These are phyloP conservation scores for Talaromyces rugulosus DNA, from an alignment of 2,329 filamentous ascomycete genomes.

Conservation along the genomic window DNA sequence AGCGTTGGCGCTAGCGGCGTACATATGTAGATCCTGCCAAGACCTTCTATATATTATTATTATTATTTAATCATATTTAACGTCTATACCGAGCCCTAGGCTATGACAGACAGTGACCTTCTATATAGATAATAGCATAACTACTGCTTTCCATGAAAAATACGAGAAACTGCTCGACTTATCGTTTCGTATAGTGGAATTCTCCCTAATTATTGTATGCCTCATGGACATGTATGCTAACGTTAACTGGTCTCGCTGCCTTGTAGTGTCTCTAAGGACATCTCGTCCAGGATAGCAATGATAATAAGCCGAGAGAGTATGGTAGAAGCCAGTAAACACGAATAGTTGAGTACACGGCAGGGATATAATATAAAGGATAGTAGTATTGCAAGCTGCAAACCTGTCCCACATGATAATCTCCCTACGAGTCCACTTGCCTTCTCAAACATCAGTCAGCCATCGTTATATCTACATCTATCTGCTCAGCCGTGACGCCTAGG, in stretches of 20 bases:
- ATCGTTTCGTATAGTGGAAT: neutral
- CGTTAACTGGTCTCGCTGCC: neutral
- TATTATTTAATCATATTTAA: too few species aligned
- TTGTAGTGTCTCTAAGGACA: neutral
- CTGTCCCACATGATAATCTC: neutral
- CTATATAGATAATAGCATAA: too few species aligned
- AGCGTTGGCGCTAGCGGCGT: neutral
- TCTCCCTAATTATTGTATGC: too few species aligned
- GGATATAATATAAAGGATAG: too few species aligned
- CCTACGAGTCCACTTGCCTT: neutral
- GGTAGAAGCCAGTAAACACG: too few species aligned
- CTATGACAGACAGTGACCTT: too few species aligned
- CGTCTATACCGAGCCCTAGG: too few species aligned
- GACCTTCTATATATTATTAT: neutral
- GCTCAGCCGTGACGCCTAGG: neutral
- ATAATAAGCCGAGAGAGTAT: neutral
- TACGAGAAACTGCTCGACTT: neutral
- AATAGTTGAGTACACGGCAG: too few species aligned
- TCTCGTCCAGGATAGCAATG: neutral
- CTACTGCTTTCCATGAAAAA: neutral
- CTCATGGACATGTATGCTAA: neutral
- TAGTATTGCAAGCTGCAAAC: neutral
- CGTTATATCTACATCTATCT: neutral
- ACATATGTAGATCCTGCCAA: neutral
- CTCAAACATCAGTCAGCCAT: neutral